Percentiles rank a stretch among this genome's conserved stretches.
Evolutionary conservation across 2,329 filamentous ascomycete genomes (phyloP).

Genomic region (Byssochlamys sp.): DNA sequence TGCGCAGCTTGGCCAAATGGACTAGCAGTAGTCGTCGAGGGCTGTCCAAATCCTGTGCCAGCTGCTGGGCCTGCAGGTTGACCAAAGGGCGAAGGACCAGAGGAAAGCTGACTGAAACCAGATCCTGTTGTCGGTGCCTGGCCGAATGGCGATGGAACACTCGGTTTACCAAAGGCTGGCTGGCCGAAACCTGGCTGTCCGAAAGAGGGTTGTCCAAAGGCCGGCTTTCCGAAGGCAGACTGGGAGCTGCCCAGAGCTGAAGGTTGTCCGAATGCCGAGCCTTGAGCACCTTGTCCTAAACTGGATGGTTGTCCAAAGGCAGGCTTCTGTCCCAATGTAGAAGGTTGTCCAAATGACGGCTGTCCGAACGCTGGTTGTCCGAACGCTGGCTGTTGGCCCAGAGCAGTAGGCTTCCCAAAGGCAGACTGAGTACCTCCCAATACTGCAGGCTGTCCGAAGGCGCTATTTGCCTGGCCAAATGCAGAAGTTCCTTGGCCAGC

Average conservation of each 20-base stretch:
- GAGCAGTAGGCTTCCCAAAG: slow-evolving; percentile 17
- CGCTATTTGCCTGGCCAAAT: slow-evolving; percentile 16
- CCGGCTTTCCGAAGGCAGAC: slow-evolving; percentile 28
- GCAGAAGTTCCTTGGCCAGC: slow-evolving; percentile 20
- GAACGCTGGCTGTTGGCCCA: slow-evolving; percentile 26
- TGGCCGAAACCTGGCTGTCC: slow-evolving; percentile 3
- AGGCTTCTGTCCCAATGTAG: slow-evolving; percentile 24
- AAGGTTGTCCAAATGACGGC: slow-evolving; percentile 15
- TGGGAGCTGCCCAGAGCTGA: slow-evolving; percentile 10
- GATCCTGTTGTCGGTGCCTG: slow-evolving; percentile 17
- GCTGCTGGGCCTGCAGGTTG: slow-evolving; percentile 15
- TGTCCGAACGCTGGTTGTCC: slow-evolving; percentile 23
- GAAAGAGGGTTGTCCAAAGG: slow-evolving; percentile 20
- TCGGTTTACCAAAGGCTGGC: slow-evolving; percentile 3
- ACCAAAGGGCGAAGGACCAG: slow-evolving; percentile 18
- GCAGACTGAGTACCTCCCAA: slow-evolving; percentile 9
- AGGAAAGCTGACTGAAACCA: slow-evolving; percentile 3
- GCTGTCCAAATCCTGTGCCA: slow-evolving; percentile 21
- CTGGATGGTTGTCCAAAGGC: slow-evolving; percentile 21
- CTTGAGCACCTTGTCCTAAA: neutral
- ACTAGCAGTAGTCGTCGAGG: slow-evolving; percentile 10
- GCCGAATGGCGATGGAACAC: slow-evolving; percentile 23
- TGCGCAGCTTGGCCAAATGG: slow-evolving; percentile 27
- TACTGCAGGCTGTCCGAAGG: slow-evolving; percentile 27
- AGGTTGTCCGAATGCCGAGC: slow-evolving; percentile 14